These are phyloP conservation scores for Spizellomyces sp. DNA, from an alignment of 192 early-diverging fungal species.

Conservation along the genomic window DNA sequence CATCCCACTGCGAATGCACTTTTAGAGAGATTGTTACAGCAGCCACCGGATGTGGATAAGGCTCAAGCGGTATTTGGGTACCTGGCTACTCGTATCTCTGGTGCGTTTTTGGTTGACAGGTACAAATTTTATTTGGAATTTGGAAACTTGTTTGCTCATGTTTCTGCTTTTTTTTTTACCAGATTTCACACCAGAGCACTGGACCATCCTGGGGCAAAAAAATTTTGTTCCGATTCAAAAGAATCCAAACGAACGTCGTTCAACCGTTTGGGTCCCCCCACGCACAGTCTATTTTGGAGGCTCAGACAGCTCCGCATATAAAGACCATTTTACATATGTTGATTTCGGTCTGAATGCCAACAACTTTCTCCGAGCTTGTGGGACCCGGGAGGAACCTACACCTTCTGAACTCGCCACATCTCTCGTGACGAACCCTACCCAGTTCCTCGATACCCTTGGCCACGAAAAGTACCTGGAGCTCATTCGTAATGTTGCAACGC, in stretches of 20 bases:
- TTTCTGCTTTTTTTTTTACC: too few relatives aligned
- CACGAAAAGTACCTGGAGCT: conserved; percentile 71
- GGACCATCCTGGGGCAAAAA: too few relatives aligned
- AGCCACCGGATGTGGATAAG: conserved; percentile 37
- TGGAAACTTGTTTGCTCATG: neutral
- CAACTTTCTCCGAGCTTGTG: conserved; percentile 78
- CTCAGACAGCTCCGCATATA: neutral
- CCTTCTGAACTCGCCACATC: conserved; percentile 69
- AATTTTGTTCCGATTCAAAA: too few relatives aligned
- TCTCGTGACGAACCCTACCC: conserved; percentile 58
- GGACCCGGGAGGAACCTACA: conserved; percentile 79
- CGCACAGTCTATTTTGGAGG: conserved; percentile 17
- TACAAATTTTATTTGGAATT: too few relatives aligned
- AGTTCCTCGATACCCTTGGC: conserved; percentile 59
- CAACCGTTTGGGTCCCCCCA: conserved; percentile 8
- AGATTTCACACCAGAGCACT: too few relatives aligned
- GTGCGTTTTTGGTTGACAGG: neutral
- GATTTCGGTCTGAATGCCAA: conserved; percentile 77
- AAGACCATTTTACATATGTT: conserved; percentile 27
- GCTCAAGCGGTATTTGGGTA: conserved; percentile 69
- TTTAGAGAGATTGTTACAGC: conserved; percentile 28
- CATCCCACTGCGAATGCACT: conserved; percentile 55
- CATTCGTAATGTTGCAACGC: conserved; percentile 72
- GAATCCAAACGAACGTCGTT: neutral
- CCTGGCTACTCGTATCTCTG: conserved; percentile 59